phyloP scores from a whole-genome alignment of 495 filamentous ascomycete species.

The Daldinia vernicosa region DNA sequence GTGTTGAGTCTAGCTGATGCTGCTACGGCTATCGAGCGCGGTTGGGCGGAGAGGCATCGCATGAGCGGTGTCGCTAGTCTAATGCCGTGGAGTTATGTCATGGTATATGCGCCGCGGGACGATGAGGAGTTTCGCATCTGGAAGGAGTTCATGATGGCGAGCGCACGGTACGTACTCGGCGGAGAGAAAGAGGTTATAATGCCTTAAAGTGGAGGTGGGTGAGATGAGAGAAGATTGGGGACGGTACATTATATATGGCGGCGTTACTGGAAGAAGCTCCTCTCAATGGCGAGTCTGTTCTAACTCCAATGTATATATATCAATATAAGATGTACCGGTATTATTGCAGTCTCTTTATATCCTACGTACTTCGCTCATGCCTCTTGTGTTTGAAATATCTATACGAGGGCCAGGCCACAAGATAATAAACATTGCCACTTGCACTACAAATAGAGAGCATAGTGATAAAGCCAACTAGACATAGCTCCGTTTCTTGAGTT shows the following conservation, averaged over 20 bases:
- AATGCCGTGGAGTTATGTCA: slow-evolving; percentile 40
- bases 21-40: slow-evolving; percentile 39
- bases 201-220: not conserved
- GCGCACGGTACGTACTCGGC: slow-evolving; percentile 24
- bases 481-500: not conserved
- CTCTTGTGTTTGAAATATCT: not conserved
- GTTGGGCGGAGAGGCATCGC: slow-evolving; percentile 46
- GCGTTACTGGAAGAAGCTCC: not conserved
- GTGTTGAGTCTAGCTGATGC: slow-evolving; percentile 43
- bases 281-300: not conserved
- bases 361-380: not conserved
- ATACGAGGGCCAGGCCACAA: not conserved
- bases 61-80: slow-evolving; percentile 37
- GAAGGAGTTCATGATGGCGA: slow-evolving; percentile 39
- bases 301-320: not conserved
- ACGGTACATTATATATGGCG: not conserved
- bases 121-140: slow-evolving; percentile 40
- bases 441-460: not conserved
- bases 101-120: slow-evolving; percentile 49
- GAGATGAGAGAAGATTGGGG: not conserved
- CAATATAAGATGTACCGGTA: not conserved
- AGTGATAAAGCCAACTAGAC: not conserved
- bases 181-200: slow-evolving; percentile 22
- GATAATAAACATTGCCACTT: not conserved
- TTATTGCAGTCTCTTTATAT: not conserved